A percentile compares a stretch with the other conserved stretches of the same genome.
Conservation (phyloP, 345 rosid species). For the Pelargonium nanum region DNA sequence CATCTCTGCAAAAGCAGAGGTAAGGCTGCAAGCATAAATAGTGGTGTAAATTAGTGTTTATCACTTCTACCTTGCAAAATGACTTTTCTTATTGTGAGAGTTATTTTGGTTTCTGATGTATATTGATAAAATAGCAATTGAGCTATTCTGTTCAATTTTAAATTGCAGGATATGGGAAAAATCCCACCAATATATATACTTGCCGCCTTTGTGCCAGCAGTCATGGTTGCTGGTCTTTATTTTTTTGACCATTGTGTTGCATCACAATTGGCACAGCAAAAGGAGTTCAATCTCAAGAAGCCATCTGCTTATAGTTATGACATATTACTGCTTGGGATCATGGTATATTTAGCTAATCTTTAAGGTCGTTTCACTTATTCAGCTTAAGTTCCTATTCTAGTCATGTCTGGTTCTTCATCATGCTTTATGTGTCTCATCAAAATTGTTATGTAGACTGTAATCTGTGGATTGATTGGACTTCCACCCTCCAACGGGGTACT, state of each 20-base stretch:
- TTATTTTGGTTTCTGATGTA: background rate
- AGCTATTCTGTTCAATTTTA: background rate
- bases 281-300: constrained; percentile 21
- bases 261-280: constrained; percentile 22
- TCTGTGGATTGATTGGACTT: constrained; percentile 32
- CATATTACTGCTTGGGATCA: constrained; percentile 13
- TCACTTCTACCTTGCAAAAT: too few relatives aligned
- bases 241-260: constrained; percentile 23
- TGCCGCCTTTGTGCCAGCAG: constrained; percentile 14
- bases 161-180: constrained; percentile 19
- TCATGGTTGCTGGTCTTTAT: constrained; percentile 21
- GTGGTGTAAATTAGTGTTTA: too few relatives aligned
- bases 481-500: constrained; percentile 38
- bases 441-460: constrained; percentile 17
- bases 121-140: background rate
- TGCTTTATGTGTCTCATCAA: background rate
- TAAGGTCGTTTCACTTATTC: background rate
- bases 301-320: constrained; percentile 21
- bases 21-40: too few relatives aligned
- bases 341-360: constrained; percentile 3
- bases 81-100: background rate
- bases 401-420: background rate
- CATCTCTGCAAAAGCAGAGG: too few relatives aligned
- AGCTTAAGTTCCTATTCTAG: background rate
- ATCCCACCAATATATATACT: constrained; percentile 12